phyloP scores from a whole-genome alignment of 768 basidiomycete species.

The Candolleomyces aberdarensis region DNA sequence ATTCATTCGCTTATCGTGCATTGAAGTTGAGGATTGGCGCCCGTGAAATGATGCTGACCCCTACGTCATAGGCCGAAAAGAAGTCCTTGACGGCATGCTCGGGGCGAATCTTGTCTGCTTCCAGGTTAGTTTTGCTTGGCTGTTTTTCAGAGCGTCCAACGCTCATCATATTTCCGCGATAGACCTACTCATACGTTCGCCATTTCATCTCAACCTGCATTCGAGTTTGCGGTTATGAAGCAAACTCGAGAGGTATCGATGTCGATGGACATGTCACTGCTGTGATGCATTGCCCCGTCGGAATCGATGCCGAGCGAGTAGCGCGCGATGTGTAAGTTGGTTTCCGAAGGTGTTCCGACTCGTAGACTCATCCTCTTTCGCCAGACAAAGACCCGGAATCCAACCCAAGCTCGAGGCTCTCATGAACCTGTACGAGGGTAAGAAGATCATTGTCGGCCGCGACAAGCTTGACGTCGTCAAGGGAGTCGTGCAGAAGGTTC shows the following conservation, averaged over 20 bases:
- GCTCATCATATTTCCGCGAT: not conserved
- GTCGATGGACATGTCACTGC: constrained; percentile 81
- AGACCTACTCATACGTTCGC: constrained; percentile 92
- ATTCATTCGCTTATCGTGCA: not conserved
- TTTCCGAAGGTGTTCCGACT: not conserved
- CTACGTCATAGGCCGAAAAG: constrained; percentile 61
- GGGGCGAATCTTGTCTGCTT: constrained; percentile 96
- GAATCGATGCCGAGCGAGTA: constrained; percentile 90
- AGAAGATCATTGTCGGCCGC: constrained; percentile 97
- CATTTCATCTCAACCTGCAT: constrained; percentile 96
- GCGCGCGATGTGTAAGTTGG: constrained; percentile 66
- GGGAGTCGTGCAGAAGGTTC: constrained; percentile 92
- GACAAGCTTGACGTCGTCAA: constrained; percentile 99
- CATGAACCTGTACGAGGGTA: constrained; percentile 81
- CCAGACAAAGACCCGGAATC: constrained; percentile 72
- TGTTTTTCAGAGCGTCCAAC: not conserved
- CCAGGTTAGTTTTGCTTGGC: constrained; percentile 47
- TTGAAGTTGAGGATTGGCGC: not conserved
- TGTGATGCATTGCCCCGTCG: constrained; percentile 91
- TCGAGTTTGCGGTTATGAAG: constrained; percentile 94
- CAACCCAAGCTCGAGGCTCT: constrained; percentile 88
- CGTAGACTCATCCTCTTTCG: not conserved
- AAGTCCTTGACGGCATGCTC: constrained; percentile 97
- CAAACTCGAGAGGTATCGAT: constrained; percentile 69
- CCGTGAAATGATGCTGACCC: constrained; percentile 2